These are phyloP conservation scores for Bimuria novae-zelandiae DNA, from an alignment of 2,329 filamentous ascomycete genomes.

Conservation along the genomic window DNA sequence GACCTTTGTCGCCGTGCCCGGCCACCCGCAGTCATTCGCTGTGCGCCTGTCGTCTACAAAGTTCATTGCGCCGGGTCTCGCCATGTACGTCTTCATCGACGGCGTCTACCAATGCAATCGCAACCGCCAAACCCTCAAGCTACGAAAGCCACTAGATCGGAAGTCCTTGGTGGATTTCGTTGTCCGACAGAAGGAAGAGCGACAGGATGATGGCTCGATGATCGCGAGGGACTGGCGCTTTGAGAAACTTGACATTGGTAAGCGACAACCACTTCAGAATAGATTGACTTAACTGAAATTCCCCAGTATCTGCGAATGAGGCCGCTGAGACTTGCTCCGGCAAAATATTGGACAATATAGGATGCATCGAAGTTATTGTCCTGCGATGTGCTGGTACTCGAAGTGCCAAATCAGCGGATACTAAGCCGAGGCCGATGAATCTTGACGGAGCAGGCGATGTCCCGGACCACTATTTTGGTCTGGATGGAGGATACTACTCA, in stretches of 20 bases:
- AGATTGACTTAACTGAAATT: slow-evolving; percentile 17
- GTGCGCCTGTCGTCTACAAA: slow-evolving; percentile 55
- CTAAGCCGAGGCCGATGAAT: slow-evolving; percentile 22
- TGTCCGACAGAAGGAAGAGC: slow-evolving; percentile 60
- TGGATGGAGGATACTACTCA: slow-evolving; percentile 18
- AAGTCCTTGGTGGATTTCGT: slow-evolving; percentile 53
- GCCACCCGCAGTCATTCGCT: slow-evolving; percentile 51
- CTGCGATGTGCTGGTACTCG: slow-evolving; percentile 47
- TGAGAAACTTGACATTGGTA: slow-evolving; percentile 55
- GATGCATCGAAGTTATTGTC: slow-evolving; percentile 55
- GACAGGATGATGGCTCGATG: slow-evolving; percentile 51
- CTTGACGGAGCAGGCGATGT: slow-evolving; percentile 35
- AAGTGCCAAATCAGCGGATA: slow-evolving; percentile 17
- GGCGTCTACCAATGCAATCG: slow-evolving; percentile 63
- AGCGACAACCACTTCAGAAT: background rate
- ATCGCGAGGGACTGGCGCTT: slow-evolving; percentile 60
- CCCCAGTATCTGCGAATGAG: slow-evolving; percentile 45
- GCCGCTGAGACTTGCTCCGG: slow-evolving; percentile 36
- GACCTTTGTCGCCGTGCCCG: slow-evolving; percentile 57
- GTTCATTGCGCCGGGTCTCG: slow-evolving; percentile 59
- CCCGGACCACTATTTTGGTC: slow-evolving; percentile 16
- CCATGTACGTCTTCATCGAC: slow-evolving; percentile 62
- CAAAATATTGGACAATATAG: slow-evolving; percentile 47
- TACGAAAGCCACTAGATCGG: slow-evolving; percentile 32
- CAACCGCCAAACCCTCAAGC: slow-evolving; percentile 51